Evolutionary conservation across 2,329 filamentous ascomycete species (phyloP).

Genomic region (Hymenoscyphus infarciens): DNA sequence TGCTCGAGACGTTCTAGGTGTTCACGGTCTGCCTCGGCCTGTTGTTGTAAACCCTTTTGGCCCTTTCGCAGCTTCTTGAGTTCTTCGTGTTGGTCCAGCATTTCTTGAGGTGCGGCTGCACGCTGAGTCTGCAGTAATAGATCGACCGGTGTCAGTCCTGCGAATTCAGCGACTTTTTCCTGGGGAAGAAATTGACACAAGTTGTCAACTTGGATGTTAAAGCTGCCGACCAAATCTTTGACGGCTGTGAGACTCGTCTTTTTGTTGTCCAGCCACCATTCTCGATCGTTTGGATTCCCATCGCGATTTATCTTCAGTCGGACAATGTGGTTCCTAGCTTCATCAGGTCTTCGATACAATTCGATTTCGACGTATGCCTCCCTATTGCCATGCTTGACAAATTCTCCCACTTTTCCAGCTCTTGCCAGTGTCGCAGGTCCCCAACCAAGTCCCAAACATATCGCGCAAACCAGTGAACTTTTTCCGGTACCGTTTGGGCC

Average conservation of each 20-base stretch:
- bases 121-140: constrained; percentile 82
- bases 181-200: constrained; percentile 96
- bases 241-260: constrained; percentile 61
- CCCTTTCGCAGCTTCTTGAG: constrained; percentile 68
- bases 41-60: constrained; percentile 61
- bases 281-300: constrained; percentile 62
- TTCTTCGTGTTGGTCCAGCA: constrained; percentile 72
- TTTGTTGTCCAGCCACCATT: constrained; percentile 73
- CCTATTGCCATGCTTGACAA: constrained; percentile 83
- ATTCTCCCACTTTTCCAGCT: constrained; percentile 80
- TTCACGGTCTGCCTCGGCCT: constrained; percentile 57
- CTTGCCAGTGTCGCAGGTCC: constrained; percentile 78
- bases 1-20: constrained; percentile 64
- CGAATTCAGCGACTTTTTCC: constrained; percentile 93
- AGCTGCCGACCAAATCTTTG: constrained; percentile 60
- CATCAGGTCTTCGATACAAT: constrained; percentile 61
- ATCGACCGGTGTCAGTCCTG: constrained; percentile 75
- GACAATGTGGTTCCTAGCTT: constrained; percentile 66
- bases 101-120: constrained; percentile 78
- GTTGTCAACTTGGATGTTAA: constrained; percentile 95
- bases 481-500: constrained; percentile 98
- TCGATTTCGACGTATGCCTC: constrained; percentile 88
- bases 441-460: constrained; percentile 89
- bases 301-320: constrained; percentile 74
- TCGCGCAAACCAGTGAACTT: constrained; percentile 94